Evolutionary conservation across 1,139 yeast species (phyloP).

Genomic region (Scheffersomyces cryptocercus): DNA sequence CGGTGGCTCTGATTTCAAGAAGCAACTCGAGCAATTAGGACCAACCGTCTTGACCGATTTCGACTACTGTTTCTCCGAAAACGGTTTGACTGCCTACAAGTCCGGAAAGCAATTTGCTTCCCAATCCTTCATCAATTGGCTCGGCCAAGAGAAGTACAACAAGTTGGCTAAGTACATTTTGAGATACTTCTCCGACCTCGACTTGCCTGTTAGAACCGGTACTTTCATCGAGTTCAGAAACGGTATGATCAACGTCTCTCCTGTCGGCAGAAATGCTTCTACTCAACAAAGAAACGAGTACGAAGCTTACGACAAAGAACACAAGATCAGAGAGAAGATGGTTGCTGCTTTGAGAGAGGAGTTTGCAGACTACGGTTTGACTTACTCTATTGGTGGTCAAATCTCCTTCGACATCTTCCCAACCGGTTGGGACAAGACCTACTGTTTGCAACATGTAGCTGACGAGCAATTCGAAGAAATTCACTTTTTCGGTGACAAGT

Average conservation of each 20-base stretch:
- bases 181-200: conserved; percentile 80
- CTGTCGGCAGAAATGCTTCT: conserved; percentile 97
- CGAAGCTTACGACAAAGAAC: conserved; percentile 77
- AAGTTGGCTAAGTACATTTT: conserved; percentile 81
- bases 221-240: conserved; percentile 98
- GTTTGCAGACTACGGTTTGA: conserved; percentile 81
- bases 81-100: conserved; percentile 97
- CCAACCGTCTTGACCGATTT: conserved; percentile 72
- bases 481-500: conserved; percentile 98
- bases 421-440: conserved; percentile 99
- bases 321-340: conserved; percentile 78
- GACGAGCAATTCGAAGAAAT: conserved; percentile 81
- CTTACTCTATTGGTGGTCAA: conserved; percentile 98
- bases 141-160: conserved; percentile 95
- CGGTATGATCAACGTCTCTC: conserved; percentile 98
- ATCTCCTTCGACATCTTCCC: conserved; percentile 99
- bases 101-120: conserved; percentile 83
- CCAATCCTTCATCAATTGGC: conserved; percentile 91
- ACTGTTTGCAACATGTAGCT: conserved; percentile 90
- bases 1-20: conserved; percentile 94
- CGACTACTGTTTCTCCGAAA: conserved; percentile 96
- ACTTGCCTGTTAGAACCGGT: conserved; percentile 94
- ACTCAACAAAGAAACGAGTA: conserved; percentile 90
- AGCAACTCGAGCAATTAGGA: conserved; percentile 96
- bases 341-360: conserved; percentile 80